Percentiles rank a stretch among this genome's conserved stretches.
Conservation (phyloP, 208 protist species). For the Wallacemonas collosoma region DNA sequence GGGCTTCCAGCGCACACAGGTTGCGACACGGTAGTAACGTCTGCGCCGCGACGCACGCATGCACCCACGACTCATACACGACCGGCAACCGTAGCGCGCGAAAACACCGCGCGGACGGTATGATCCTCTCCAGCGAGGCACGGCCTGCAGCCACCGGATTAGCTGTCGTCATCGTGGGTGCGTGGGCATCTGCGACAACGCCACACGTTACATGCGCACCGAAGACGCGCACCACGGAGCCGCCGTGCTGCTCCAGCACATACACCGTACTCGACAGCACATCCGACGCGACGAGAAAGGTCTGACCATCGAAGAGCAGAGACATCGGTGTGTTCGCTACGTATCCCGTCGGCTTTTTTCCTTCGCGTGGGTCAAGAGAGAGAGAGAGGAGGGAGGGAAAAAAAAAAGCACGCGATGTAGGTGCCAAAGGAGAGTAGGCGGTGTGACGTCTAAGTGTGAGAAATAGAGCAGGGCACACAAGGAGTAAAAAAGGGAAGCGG, state of each 20-base stretch:
- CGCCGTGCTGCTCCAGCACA: constrained; percentile 39
- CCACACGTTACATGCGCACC: constrained; percentile 34
- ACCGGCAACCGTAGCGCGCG: constrained; percentile 49
- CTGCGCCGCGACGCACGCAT: constrained; percentile 29
- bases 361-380: too few relatives aligned
- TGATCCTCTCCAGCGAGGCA: not conserved
- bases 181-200: constrained; percentile 25
- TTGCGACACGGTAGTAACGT: constrained; percentile 11
- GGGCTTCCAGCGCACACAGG: not conserved
- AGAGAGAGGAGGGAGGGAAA: too few relatives aligned
- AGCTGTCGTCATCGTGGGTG: too few relatives aligned
- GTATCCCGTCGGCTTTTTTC: too few relatives aligned
- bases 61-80: constrained; percentile 57
- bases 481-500: too few relatives aligned
- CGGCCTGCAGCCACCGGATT: not conserved
- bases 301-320: constrained; percentile 36
- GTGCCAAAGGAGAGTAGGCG: too few relatives aligned
- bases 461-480: too few relatives aligned
- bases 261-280: constrained; percentile 34
- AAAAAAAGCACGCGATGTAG: too few relatives aligned
- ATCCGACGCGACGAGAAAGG: constrained; percentile 42
- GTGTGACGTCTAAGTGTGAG: too few relatives aligned
- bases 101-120: constrained; percentile 17
- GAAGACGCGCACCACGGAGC: constrained; percentile 38
- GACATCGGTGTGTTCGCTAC: not conserved